phyloP scores from a whole-genome alignment of 2,329 filamentous ascomycete genomes.

The Aspergillus tanneri region DNA sequence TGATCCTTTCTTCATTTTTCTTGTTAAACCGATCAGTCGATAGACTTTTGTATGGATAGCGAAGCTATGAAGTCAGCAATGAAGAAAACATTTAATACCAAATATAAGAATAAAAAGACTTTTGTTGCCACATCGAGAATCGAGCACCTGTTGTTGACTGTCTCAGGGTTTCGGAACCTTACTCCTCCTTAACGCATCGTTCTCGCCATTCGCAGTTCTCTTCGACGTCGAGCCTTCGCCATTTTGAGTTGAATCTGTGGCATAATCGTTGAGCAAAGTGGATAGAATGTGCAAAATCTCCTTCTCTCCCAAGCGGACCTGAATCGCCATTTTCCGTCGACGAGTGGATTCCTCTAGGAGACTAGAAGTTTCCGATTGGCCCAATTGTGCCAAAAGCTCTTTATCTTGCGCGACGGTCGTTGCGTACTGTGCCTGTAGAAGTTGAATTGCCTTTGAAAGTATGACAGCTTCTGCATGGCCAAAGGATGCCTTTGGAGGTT shows the following conservation, averaged over 20 bases:
- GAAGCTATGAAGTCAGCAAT: conserved; percentile 39
- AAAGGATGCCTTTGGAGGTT: conserved; percentile 37
- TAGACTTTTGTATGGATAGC: conserved; percentile 39
- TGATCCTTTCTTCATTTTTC: conserved; percentile 22
- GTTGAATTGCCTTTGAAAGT: conserved; percentile 35
- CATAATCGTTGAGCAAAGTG: conserved; percentile 32
- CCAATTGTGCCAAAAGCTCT: conserved; percentile 38
- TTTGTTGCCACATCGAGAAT: conserved; percentile 12
- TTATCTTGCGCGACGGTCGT: conserved; percentile 56
- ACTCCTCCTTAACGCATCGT: conserved; percentile 26
- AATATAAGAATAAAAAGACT: conserved; percentile 25
- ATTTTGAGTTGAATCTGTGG: conserved; percentile 10
- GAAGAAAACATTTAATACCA: conserved; percentile 32
- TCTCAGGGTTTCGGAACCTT: conserved; percentile 28
- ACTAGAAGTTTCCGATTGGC: conserved; percentile 30
- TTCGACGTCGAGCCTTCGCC: conserved; percentile 27
- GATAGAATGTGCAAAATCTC: conserved; percentile 60
- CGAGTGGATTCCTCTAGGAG: conserved; percentile 35
- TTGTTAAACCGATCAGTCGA: conserved; percentile 22
- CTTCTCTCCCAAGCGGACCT: conserved; percentile 72
- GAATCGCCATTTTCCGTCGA: conserved; percentile 59
- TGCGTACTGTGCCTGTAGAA: conserved; percentile 48
- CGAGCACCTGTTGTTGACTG: conserved; percentile 1
- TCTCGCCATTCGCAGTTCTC: conserved; percentile 27
- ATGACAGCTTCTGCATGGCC: conserved; percentile 30